Percentiles rank a stretch among this genome's conserved stretches.
Conservation (phyloP, 176 grass and related monocot genomes). For the sorghum (Sorghum bicolor) region DNA sequence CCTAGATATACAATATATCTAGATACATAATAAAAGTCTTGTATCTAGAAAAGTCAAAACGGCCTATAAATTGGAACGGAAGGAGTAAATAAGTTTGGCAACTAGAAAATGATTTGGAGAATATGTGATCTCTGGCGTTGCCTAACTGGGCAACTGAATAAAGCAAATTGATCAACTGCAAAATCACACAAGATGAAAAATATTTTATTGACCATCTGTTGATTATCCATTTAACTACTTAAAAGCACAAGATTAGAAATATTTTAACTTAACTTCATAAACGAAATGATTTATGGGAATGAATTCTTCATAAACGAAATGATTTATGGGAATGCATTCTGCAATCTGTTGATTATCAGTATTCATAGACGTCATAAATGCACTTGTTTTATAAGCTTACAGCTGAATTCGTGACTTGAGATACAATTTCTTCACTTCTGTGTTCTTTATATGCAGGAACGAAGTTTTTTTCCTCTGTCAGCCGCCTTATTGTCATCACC, state of each 20-base stretch:
- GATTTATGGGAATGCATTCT: not conserved
- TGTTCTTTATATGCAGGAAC: conserved; percentile 65
- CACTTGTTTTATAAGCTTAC: not conserved
- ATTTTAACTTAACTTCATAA: not conserved
- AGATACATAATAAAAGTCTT: not conserved
- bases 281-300: not conserved
- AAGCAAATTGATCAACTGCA: not conserved
- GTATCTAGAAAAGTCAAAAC: not conserved
- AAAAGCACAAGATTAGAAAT: not conserved
- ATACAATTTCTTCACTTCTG: conserved; percentile 11
- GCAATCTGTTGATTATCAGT: conserved; percentile 4
- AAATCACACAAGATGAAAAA: not conserved
- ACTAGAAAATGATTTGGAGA: not conserved
- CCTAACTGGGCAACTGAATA: not conserved
- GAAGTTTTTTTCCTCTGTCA: conserved; percentile 76
- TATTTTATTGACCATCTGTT: not conserved
- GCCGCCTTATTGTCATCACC: conserved; percentile 82
- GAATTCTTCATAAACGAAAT: not conserved
- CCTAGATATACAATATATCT: not conserved
- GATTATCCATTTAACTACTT: conserved; percentile 1
- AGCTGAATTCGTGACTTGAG: not conserved
- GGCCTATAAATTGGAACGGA: not conserved
- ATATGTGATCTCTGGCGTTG: not conserved
- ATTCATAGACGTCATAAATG: not conserved
- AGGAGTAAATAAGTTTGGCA: not conserved